Evolutionary conservation across 495 filamentous ascomycete species (phyloP).

Genomic region (Tricharina praecox): DNA sequence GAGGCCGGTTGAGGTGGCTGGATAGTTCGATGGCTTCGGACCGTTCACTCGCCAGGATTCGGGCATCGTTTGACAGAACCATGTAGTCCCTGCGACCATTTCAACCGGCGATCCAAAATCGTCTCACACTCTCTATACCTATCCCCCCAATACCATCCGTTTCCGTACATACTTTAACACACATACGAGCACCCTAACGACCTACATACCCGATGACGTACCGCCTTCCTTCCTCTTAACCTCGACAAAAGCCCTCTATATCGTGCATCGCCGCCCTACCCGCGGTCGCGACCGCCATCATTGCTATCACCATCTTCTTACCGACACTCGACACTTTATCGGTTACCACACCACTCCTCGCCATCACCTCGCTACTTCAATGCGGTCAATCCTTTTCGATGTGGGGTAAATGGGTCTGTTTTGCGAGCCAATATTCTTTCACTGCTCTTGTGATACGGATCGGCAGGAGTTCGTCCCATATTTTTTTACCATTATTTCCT

Average conservation of each 20-base stretch:
- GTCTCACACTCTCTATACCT: not conserved
- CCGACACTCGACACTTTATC: not conserved
- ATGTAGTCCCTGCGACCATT: not conserved
- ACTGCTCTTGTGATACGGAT: too few relatives aligned
- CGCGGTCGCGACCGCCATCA: not conserved
- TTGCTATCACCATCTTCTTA: not conserved
- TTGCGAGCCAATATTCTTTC: not conserved
- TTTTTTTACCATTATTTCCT: too few relatives aligned
- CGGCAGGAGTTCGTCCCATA: too few relatives aligned
- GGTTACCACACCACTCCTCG: not conserved
- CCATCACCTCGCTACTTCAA: not conserved
- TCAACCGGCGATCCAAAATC: slow-evolving; percentile 2
- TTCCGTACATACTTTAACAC: not conserved
- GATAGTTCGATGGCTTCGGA: not conserved
- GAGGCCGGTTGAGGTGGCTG: slow-evolving; percentile 6
- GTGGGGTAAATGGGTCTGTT: not conserved
- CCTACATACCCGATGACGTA: not conserved
- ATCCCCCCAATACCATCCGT: not conserved
- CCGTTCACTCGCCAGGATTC: not conserved
- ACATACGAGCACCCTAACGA: not conserved
- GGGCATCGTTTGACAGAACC: not conserved
- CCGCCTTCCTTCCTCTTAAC: not conserved
- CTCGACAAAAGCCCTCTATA: not conserved
- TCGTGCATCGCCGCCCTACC: not conserved
- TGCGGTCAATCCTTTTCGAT: not conserved